Evolutionary conservation across 176 grass and related monocot species (phyloP).

Genomic region (Stipa capillata): DNA sequence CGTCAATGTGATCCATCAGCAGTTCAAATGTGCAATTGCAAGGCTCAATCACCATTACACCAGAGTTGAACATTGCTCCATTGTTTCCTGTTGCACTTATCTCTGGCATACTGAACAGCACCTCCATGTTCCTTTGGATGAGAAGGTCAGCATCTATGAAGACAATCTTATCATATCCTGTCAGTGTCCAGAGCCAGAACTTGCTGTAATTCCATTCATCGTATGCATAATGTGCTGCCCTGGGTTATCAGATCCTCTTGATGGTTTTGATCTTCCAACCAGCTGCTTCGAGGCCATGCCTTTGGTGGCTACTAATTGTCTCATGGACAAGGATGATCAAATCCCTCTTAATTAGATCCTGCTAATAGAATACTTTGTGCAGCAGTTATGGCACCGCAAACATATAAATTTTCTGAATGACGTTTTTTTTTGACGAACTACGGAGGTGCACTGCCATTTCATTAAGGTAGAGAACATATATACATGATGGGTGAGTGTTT

Average conservation of each 20-base stretch:
- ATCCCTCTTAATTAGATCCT: constrained; percentile 32
- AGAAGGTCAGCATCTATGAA: constrained; percentile 49
- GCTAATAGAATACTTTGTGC: constrained; percentile 40
- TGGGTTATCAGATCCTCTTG: constrained; percentile 27
- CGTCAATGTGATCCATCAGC: constrained; percentile 41
- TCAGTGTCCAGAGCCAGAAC: constrained; percentile 37
- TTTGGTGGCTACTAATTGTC: constrained; percentile 12
- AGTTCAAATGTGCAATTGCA: constrained; percentile 34
- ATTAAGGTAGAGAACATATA: too few relatives aligned
- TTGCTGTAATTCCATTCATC: constrained; percentile 52
- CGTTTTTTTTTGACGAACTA: too few relatives aligned
- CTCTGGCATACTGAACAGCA: constrained; percentile 36
- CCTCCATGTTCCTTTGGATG: constrained; percentile 36
- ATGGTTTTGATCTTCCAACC: constrained; percentile 38
- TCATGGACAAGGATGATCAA: constrained; percentile 43
- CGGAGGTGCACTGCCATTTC: too few relatives aligned
- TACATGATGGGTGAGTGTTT: too few relatives aligned
- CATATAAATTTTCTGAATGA: constrained; percentile 41
- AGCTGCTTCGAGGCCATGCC: constrained; percentile 33
- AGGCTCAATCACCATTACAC: constrained; percentile 42
- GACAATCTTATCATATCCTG: constrained; percentile 40
- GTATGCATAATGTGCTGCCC: constrained; percentile 27
- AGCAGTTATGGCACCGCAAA: constrained; percentile 39
- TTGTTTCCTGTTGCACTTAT: constrained; percentile 31
- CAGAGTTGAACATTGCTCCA: constrained; percentile 35